Evolutionary conservation across 371 early-diverging fungal species (phyloP), one percentile per base, ranked within the genome.

Genomic region (Mycotypha africana): DNA sequence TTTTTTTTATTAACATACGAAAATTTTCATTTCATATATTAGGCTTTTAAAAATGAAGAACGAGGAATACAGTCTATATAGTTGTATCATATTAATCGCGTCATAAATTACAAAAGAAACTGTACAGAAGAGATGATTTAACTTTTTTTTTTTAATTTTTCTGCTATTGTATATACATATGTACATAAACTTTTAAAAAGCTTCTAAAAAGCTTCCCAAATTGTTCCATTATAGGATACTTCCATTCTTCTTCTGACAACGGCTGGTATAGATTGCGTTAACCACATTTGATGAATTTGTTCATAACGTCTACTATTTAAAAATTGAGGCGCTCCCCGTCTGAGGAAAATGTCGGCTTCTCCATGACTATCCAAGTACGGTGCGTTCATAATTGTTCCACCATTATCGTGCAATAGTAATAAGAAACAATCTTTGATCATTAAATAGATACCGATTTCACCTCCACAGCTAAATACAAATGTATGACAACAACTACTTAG

Each of bases 331-430:
- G 90, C 68, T 14, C 95, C 95, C 12, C 89, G 83, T 56, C 83
- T 84, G 49, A 34, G 52, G 26, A 64, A 65, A 8, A 74, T 43
- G 45, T 74, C 74, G 0, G 85, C 86, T 67, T 98, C 98, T 20
- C 97, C 98, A 55, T 98, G 96, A 25, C 81, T 70, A 56, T 98
- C 97, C 28, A 97, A 66, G 59, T 95, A 98, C 3, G 98, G 98
- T 23, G 94, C 88, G 28, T 82, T 83, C 68, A 89, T 82, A 49
- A 89, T 89, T 51, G 76, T 82, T 53, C 89, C 92, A 53, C 89
- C 92, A 37, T 84, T 79, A 41, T 83, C 79, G 63, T 90, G 85
- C 21, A 92, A 63, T 38, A 93, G 54, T 25, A 93, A 54, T 12
- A 91, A 59, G 28, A 85, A 81, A 52, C 90, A 89, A 53, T 88